These are phyloP conservation scores for Dendrobium chrysotoxum DNA, from an alignment of 106 monocot genomes.

Conservation along the genomic window DNA sequence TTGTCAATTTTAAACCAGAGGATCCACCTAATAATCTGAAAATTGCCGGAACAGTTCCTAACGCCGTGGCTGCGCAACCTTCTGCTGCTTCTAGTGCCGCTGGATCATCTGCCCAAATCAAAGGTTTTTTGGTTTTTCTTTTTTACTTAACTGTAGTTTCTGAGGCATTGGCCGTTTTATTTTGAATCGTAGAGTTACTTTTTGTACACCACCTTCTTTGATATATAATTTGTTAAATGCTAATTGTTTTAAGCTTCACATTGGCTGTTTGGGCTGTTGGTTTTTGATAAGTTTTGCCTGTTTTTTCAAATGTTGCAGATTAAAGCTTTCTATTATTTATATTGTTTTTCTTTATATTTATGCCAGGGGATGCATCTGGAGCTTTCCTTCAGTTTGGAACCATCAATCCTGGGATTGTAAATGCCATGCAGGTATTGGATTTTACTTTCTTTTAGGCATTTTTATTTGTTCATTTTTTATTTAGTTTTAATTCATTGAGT, in stretches of 20 bases:
- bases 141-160: not conserved
- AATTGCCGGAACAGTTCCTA: not conserved
- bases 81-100: not conserved
- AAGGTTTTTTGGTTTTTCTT: not conserved
- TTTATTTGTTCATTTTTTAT: not conserved
- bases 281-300: not conserved
- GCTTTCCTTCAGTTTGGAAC: slow-evolving; percentile 13
- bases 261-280: no score
- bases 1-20: not conserved
- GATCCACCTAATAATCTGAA: not conserved
- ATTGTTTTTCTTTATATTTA: not conserved
- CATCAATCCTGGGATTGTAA: slow-evolving; percentile 10
- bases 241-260: not conserved
- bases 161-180: no score
- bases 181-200: no score
- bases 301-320: no score
- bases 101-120: not conserved
- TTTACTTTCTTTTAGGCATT: not conserved
- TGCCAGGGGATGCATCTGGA: slow-evolving; percentile 1
- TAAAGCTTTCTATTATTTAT: not conserved
- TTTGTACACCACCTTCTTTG: no score
- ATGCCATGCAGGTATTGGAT: slow-evolving; percentile 7
- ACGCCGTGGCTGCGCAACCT: not conserved
- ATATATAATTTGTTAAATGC: no score
- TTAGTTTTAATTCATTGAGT: not conserved